Conservation (phyloP, 2,329 filamentous ascomycete species). For the Monosporascus sp. region DNA sequence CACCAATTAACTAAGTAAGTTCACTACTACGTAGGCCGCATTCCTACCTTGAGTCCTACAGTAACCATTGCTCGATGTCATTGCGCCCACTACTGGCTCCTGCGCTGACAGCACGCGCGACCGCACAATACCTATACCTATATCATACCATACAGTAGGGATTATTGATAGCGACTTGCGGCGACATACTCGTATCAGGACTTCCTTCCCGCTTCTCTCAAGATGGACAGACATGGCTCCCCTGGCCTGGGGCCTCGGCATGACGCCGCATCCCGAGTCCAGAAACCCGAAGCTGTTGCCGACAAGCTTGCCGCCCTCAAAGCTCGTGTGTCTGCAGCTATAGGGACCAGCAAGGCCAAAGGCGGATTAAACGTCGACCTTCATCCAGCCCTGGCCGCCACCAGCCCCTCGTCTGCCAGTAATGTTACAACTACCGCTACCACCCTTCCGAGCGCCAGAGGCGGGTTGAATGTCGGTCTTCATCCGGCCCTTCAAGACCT, state of each 20-base stretch:
- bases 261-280: slow-evolving; percentile 48
- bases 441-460: neutral
- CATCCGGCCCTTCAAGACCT: slow-evolving; percentile 54
- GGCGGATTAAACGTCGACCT: slow-evolving; percentile 59
- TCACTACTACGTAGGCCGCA: no score
- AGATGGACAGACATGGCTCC: slow-evolving; percentile 49
- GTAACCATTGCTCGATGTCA: no score
- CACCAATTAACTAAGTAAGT: no score
- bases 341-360: slow-evolving; percentile 41
- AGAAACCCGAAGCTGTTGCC: slow-evolving; percentile 53
- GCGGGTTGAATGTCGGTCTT: slow-evolving; percentile 57
- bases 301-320: slow-evolving; percentile 72
- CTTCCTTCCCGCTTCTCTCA: no score
- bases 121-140: no score
- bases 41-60: no score
- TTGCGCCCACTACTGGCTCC: no score
- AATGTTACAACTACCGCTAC: neutral
- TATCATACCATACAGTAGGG: no score
- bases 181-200: no score
- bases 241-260: slow-evolving; percentile 52
- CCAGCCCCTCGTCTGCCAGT: neutral
- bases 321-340: slow-evolving; percentile 72
- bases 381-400: slow-evolving; percentile 40
- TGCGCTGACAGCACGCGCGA: no score
- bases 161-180: no score